A percentile compares a stretch with the other conserved stretches of the same genome.
Conservation (phyloP, 192 early-diverging fungal species). For the Lobosporangium transversale region DNA sequence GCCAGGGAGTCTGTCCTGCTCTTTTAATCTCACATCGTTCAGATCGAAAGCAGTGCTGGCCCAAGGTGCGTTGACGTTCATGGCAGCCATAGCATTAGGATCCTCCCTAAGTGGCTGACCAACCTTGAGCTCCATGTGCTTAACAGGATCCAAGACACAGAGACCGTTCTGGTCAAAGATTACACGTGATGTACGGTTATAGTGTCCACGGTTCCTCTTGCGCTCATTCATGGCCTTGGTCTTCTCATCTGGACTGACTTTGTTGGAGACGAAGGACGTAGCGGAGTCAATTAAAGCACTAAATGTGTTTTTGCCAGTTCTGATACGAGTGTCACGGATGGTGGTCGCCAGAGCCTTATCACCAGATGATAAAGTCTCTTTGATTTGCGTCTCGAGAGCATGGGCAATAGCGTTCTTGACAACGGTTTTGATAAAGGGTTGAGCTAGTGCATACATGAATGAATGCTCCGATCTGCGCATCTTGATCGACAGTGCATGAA, state of each 20-base stretch:
- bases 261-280: slow-evolving; percentile 28
- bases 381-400: slow-evolving; percentile 49
- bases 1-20: slow-evolving; percentile 8
- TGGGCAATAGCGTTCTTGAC: slow-evolving; percentile 52
- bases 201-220: slow-evolving; percentile 28
- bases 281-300: slow-evolving; percentile 26
- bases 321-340: slow-evolving; percentile 38
- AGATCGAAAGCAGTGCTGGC: slow-evolving; percentile 41
- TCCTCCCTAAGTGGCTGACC: slow-evolving; percentile 42
- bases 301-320: slow-evolving; percentile 48
- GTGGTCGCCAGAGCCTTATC: slow-evolving; percentile 43
- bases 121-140: slow-evolving; percentile 48
- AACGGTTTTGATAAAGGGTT: slow-evolving; percentile 47
- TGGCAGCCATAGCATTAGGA: slow-evolving; percentile 34
- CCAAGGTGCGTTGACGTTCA: slow-evolving; percentile 41
- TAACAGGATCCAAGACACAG: slow-evolving; percentile 43
- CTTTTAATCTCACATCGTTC: background rate
- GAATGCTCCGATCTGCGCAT: slow-evolving; percentile 42
- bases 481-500: slow-evolving; percentile 43
- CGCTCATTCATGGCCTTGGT: slow-evolving; percentile 29
- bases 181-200: slow-evolving; percentile 29
- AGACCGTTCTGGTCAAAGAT: slow-evolving; percentile 47
- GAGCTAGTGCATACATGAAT: slow-evolving; percentile 37
- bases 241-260: slow-evolving; percentile 22
- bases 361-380: slow-evolving; percentile 24